phyloP scores from a whole-genome alignment of 2,329 filamentous ascomycete genomes.

The Hypoxylon sp. region DNA sequence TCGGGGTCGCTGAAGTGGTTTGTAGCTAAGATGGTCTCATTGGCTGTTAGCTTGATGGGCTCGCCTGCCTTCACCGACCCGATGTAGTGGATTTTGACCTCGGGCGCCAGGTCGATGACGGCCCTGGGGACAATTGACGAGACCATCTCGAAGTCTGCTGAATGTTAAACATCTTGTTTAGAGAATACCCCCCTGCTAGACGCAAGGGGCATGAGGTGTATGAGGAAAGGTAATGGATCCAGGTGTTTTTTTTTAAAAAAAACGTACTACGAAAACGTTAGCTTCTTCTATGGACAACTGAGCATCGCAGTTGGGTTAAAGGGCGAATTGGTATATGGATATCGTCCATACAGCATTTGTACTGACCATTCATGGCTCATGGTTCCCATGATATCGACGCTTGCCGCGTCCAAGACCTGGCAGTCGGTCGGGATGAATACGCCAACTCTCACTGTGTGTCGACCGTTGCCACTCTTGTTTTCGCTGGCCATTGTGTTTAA shows the following conservation, averaged over 20 bases:
- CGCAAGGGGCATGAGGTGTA: background rate
- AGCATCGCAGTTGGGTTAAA: background rate
- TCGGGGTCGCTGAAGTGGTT: constrained; percentile 61
- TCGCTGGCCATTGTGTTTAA: constrained; percentile 36
- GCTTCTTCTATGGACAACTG: background rate
- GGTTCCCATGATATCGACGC: constrained; percentile 64
- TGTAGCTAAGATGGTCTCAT: constrained; percentile 58
- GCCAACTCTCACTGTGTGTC: constrained; percentile 60
- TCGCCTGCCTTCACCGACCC: constrained; percentile 56
- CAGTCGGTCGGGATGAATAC: constrained; percentile 64
- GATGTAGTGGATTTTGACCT: constrained; percentile 63
- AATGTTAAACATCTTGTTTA: background rate
- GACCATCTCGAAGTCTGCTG: constrained; percentile 52
- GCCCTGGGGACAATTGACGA: constrained; percentile 55
- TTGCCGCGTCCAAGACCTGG: constrained; percentile 67
- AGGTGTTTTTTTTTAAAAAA: too few species aligned
- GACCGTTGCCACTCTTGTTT: constrained; percentile 28
- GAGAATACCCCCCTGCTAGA: background rate
- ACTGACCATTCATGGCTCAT: constrained; percentile 58
- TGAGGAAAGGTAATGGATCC: background rate
- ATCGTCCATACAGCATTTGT: background rate
- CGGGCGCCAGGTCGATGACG: constrained; percentile 60
- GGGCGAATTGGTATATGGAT: background rate
- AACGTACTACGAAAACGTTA: constrained; percentile 33
- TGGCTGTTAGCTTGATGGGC: constrained; percentile 61